phyloP scores from a whole-genome alignment of 495 filamentous ascomycete species.

The Peziza echinospora region DNA sequence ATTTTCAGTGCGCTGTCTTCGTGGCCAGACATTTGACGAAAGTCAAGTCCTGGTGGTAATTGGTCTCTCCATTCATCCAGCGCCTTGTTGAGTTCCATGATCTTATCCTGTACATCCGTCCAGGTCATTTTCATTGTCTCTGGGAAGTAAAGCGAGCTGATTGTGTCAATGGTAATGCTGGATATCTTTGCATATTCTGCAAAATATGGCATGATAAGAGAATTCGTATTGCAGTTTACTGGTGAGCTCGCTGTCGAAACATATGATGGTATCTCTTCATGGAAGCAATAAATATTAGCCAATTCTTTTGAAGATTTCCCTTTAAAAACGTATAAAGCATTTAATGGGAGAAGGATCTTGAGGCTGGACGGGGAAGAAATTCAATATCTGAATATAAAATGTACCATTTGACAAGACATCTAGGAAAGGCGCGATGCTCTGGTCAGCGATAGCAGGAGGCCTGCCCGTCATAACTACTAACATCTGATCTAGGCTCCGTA shows the following conservation, averaged over 20 bases:
- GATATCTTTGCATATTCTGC: neutral
- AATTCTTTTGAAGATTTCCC: neutral
- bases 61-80: conserved; percentile 33
- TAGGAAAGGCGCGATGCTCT: no score
- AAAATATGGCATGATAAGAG: neutral
- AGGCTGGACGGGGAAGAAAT: conserved; percentile 34
- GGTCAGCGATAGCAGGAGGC: conserved; percentile 33
- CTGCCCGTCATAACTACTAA: conserved; percentile 39
- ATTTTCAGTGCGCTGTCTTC: no score
- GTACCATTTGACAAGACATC: no score
- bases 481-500: conserved; percentile 35
- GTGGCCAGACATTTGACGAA: no score
- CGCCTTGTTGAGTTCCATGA: conserved; percentile 28
- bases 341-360: conserved; percentile 35
- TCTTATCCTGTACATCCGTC: conserved; percentile 37
- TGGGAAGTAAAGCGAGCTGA: conserved; percentile 37
- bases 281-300: no score
- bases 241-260: no score
- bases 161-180: conserved; percentile 30
- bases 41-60: conserved; percentile 32
- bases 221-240: no score
- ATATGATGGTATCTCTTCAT: no score
- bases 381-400: no score
- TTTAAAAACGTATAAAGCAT: conserved; percentile 15
- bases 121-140: conserved; percentile 32